These are phyloP conservation scores for Paecilomyces fulvus DNA, from an alignment of 2,329 filamentous ascomycete genomes.

Conservation along the genomic window DNA sequence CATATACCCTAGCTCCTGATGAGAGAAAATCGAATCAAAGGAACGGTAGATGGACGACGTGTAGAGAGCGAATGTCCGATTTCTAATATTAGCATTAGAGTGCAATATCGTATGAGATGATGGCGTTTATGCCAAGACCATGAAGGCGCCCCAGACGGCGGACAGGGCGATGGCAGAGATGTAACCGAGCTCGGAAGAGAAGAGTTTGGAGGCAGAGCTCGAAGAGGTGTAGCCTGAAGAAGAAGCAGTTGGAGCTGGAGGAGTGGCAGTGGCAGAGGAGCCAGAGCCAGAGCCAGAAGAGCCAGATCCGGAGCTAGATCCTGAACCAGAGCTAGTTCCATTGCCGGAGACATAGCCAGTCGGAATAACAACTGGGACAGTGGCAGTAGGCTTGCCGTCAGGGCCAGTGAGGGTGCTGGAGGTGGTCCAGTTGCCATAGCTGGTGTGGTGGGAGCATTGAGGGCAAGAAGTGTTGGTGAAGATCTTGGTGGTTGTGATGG, in stretches of 20 bases:
- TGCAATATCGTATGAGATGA: background rate
- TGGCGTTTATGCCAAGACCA: conserved; percentile 18
- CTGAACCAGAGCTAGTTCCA: too few relatives aligned
- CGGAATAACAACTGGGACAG: conserved; percentile 5
- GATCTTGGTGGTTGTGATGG: background rate
- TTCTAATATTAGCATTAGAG: background rate
- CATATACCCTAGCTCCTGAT: too few relatives aligned
- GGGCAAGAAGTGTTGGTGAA: background rate
- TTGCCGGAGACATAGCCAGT: too few relatives aligned
- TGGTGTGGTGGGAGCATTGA: background rate
- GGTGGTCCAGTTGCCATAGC: background rate
- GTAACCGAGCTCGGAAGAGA: conserved; percentile 13
- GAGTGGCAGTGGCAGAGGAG: background rate
- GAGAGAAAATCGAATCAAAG: too few relatives aligned
- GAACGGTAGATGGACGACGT: too few relatives aligned
- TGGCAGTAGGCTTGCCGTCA: background rate
- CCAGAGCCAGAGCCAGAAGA: background rate
- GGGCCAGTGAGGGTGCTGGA: background rate
- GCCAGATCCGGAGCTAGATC: background rate
- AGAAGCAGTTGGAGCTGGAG: background rate
- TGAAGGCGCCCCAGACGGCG: conserved; percentile 7
- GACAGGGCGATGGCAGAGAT: conserved; percentile 13
- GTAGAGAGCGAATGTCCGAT: background rate
- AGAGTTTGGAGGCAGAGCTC: conserved; percentile 20
- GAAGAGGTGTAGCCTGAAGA: conserved; percentile 9